Conservation (phyloP, 495 filamentous ascomycete genomes). For the Penicillium simplicissimum region DNA sequence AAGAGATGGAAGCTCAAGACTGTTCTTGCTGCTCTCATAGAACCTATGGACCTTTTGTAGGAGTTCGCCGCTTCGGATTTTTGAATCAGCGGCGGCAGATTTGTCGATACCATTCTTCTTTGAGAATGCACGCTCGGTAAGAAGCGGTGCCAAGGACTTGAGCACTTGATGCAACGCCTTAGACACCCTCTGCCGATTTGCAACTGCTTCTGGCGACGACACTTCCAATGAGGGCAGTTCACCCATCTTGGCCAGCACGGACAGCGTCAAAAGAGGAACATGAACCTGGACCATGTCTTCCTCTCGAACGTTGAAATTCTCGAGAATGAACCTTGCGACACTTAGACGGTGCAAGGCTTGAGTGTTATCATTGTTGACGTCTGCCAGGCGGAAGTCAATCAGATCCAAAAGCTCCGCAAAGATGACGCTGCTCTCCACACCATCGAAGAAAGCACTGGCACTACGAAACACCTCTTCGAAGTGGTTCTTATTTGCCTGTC, state of each 20-base stretch:
- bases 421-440: conserved; percentile 89
- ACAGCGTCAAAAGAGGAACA: conserved; percentile 71
- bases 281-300: conserved; percentile 93
- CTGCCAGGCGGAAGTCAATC: conserved; percentile 35
- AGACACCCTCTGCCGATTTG: conserved; percentile 28
- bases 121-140: conserved; percentile 71
- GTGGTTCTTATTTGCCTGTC: conserved; percentile 56
- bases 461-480: conserved; percentile 89
- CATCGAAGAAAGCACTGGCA: conserved; percentile 94
- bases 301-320: conserved; percentile 89
- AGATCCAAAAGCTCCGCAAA: conserved; percentile 76
- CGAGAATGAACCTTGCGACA: conserved; percentile 77
- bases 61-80: conserved; percentile 44
- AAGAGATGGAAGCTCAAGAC: conserved; percentile 45
- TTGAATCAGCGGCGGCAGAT: conserved; percentile 16
- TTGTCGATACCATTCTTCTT: conserved; percentile 36
- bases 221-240: conserved; percentile 26
- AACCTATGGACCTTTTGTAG: conserved; percentile 63
- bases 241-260: conserved; percentile 59
- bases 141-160: conserved; percentile 50
- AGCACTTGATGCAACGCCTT: conserved; percentile 35
- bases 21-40: conserved; percentile 54
- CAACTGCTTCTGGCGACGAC: conserved; percentile 3
- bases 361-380: conserved; percentile 43
- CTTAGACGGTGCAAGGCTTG: conserved; percentile 54